phyloP scores from a whole-genome alignment of 768 basidiomycete species.

The Calocybe indica region DNA sequence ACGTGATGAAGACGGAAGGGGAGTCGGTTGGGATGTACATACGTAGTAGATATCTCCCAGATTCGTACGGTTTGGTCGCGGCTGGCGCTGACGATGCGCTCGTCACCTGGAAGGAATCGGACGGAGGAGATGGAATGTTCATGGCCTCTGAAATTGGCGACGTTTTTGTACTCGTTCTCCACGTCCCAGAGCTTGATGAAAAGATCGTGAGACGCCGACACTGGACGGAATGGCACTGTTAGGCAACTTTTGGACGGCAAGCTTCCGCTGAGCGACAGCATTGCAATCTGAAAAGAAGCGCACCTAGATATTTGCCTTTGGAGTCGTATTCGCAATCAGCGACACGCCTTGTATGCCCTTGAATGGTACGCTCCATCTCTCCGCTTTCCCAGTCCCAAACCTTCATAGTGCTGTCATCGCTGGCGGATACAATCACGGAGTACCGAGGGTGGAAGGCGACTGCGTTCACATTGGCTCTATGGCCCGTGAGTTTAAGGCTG shows the following conservation, averaged over 20 bases:
- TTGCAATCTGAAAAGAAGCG: neutral
- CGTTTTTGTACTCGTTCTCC: slow-evolving; percentile 19
- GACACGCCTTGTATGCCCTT: slow-evolving; percentile 68
- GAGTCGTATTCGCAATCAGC: slow-evolving; percentile 66
- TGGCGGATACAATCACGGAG: slow-evolving; percentile 58
- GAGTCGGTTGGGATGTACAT: no score
- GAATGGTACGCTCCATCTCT: slow-evolving; percentile 67
- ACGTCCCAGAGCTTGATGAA: slow-evolving; percentile 37
- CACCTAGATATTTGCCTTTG: slow-evolving; percentile 62
- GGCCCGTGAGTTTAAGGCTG: slow-evolving; percentile 43
- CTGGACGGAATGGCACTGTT: slow-evolving; percentile 4
- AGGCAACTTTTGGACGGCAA: no score
- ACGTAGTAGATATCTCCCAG: no score
- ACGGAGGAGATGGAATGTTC: slow-evolving; percentile 70
- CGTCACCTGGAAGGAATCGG: slow-evolving; percentile 65
- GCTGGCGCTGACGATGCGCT: slow-evolving; percentile 60
- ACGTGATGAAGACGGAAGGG: no score
- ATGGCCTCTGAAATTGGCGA: slow-evolving; percentile 47
- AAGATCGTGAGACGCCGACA: slow-evolving; percentile 18
- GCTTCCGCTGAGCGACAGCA: no score
- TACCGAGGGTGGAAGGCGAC: slow-evolving; percentile 70
- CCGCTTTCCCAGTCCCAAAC: slow-evolving; percentile 82
- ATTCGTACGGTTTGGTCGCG: slow-evolving; percentile 53
- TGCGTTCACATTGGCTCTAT: slow-evolving; percentile 49
- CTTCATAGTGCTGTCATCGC: slow-evolving; percentile 65